Percentiles rank a stretch among this genome's conserved stretches.
Conservation (phyloP, 1,284 basidiomycete genomes). For the Apiotrichum gracile region DNA sequence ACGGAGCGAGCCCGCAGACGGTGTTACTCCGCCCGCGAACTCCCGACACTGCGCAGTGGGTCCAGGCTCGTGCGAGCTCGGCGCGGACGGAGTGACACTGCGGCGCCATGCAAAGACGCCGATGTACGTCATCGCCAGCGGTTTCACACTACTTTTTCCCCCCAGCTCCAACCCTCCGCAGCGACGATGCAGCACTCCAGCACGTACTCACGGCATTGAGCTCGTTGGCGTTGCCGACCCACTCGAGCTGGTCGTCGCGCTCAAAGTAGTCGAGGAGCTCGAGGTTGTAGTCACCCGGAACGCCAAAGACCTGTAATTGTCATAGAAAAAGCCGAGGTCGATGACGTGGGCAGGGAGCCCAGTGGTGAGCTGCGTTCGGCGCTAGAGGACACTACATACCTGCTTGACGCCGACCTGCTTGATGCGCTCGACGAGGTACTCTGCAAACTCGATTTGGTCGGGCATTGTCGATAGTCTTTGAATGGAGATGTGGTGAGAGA, state of each 20-base stretch:
- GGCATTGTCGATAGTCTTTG: no score
- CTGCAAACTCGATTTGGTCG: constrained; percentile 19
- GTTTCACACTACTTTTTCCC: no score
- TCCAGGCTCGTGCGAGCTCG: no score
- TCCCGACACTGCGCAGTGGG: no score
- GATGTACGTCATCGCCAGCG: background rate
- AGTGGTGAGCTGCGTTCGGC: background rate
- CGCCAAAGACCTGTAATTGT: constrained; percentile 67
- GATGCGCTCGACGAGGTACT: constrained; percentile 63
- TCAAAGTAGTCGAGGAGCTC: constrained; percentile 73
- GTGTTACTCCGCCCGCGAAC: no score
- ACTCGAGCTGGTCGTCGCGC: constrained; percentile 69
- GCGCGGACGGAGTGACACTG: no score
- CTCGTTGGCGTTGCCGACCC: constrained; percentile 91
- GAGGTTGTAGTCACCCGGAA: constrained; percentile 91
- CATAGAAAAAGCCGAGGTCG: background rate
- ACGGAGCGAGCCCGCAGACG: no score
- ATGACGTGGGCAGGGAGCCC: background rate
- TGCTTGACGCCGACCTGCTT: constrained; percentile 50
- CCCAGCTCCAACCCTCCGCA: no score
- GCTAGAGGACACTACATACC: constrained; percentile 6
- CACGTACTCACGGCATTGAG: constrained; percentile 57
- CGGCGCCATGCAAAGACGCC: no score
- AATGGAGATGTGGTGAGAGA: no score
- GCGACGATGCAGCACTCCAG: no score